Base-by-base conservation (phyloP, 768 basidiomycete species). In the Termitomyces sp. region DNA sequence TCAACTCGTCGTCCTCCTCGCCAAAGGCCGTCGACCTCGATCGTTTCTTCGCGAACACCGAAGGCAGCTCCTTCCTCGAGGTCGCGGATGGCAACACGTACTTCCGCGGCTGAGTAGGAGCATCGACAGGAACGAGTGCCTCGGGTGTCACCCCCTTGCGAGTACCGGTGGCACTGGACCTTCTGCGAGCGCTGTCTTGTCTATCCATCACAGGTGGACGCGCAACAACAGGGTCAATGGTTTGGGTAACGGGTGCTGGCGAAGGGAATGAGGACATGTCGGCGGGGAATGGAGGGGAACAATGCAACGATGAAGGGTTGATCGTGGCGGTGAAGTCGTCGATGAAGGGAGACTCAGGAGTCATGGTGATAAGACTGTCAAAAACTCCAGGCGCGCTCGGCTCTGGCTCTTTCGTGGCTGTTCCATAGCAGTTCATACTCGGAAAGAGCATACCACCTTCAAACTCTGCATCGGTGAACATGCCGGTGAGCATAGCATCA, bases 11-110 rank as follows among this genome's bases (percentile, higher is more conserved):
- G 12, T 86, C 84, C 53, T 84, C 82, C 2, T 70, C 81, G 2
- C 76, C 79, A 55, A 72, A 72, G 1, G 77, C 73, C 57, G 71
- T 67, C 0, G 76, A 72, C 22, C 81, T 80, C 6, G 75, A 70
- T n/a, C 87, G 81, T 73, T 89, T 87, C 62, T 79, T 80, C 33
- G 80, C 81, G 63, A 88, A 88, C 15, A 81, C 81, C 0, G 79
- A 81, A 1, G 89, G 88, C 26, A 90, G 66, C 42, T 85, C 84
- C 71, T 90, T 91, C 45, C 84, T 80, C 48, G 90, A 90, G 0
- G 90, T 92, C 13, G 77, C 67, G 0, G 88, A 90, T 0, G 87
- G 84, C 0, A 76, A 75, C 8, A 84, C 64, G 65, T 92, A 92
- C 22, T 80, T 81, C 62, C 90, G 83, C 1, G 78, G 42, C 66